These are phyloP conservation scores for Allomyces javanicus DNA, from an alignment of 192 early-diverging fungal species.

Conservation along the genomic window DNA sequence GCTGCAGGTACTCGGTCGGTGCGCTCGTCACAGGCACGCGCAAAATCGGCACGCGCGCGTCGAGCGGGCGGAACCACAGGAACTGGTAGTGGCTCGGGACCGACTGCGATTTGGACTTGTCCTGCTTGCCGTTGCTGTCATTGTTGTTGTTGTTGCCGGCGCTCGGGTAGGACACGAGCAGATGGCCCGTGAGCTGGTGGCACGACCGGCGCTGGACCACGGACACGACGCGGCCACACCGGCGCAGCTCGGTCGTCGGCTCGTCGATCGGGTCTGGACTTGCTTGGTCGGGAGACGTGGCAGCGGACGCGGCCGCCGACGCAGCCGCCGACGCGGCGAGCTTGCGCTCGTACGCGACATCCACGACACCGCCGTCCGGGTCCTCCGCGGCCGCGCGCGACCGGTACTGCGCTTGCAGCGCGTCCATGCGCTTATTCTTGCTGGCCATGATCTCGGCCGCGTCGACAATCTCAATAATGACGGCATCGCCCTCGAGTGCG, in stretches of 20 bases:
- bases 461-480: conserved; percentile 50
- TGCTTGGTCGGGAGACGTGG: too few species aligned
- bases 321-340: conserved; percentile 30
- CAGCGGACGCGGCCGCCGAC: conserved; percentile 11
- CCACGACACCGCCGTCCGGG: conserved; percentile 30
- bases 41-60: background rate
- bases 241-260: background rate
- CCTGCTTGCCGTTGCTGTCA: conserved; percentile 8
- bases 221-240: background rate
- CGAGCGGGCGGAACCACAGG: background rate
- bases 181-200: conserved; percentile 2
- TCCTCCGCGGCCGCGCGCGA: conserved; percentile 19
- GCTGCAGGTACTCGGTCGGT: background rate
- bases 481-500: conserved; percentile 65
- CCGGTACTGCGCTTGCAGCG: conserved; percentile 29
- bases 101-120: conserved; percentile 2
- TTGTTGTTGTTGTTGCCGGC: conserved; percentile 8
- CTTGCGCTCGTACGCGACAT: conserved; percentile 22
- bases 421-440: conserved; percentile 32
- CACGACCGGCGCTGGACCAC: background rate
- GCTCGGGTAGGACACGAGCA: conserved; percentile 13
- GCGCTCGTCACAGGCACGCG: background rate
- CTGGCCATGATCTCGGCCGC: conserved; percentile 38
- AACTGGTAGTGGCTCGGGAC: background rate
- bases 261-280: background rate